Evolutionary conservation across 2,329 filamentous ascomycete genomes (phyloP).

Genomic region (Cryphonectria japonica): DNA sequence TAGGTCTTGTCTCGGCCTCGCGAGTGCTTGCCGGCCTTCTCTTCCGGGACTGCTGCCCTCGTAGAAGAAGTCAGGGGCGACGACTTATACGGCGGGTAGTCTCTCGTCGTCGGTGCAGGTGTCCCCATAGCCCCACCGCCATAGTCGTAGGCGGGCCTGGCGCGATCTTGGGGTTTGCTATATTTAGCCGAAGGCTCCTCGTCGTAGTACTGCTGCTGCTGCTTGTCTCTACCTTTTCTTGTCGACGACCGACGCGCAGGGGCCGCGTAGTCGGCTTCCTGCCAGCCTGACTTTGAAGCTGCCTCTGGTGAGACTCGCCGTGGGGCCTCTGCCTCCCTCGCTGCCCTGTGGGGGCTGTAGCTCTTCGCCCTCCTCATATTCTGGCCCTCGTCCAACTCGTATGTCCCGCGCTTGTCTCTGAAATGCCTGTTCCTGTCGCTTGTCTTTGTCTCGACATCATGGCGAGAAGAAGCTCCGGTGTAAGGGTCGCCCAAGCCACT

Average conservation of each 20-base stretch:
- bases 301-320: constrained; percentile 16
- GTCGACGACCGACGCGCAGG: constrained; percentile 4
- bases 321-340: constrained; percentile 20
- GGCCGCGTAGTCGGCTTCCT: constrained; percentile 10
- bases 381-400: constrained; percentile 22
- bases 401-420: constrained; percentile 23
- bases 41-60: constrained; percentile 2
- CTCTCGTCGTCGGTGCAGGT: constrained; percentile 19
- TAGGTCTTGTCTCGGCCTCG: constrained; percentile 21
- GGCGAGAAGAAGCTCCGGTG: constrained; percentile 17
- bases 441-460: constrained; percentile 23
- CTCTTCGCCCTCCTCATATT: constrained; percentile 25
- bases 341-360: constrained; percentile 24
- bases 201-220: constrained; percentile 19
- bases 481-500: constrained; percentile 5
- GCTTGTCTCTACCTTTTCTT: constrained; percentile 12
- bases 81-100: constrained; percentile 17
- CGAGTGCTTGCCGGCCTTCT: constrained; percentile 20
- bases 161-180: background rate
- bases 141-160: constrained; percentile 5
- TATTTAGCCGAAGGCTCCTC: constrained; percentile 14
- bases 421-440: constrained; percentile 19
- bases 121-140: constrained; percentile 5
- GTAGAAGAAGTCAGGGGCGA: constrained; percentile 1
- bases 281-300: constrained; percentile 18